Evolutionary conservation across 768 basidiomycete genomes (phyloP), one percentile per base, ranked within the genome.

Genomic region (Asterophora lycoperdoides): DNA sequence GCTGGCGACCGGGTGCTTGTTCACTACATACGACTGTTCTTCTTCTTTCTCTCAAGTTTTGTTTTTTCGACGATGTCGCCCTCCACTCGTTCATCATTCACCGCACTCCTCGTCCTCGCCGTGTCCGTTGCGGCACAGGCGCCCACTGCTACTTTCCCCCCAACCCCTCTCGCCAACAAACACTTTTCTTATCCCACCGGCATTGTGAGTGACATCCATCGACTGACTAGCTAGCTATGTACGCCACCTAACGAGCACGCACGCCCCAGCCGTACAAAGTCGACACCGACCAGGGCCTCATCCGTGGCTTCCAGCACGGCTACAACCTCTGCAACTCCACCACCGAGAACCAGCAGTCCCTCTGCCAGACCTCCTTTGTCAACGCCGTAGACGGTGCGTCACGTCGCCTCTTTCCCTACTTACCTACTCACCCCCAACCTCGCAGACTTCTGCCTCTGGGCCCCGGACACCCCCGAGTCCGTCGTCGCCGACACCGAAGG

Each of bases 391-490:
- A 76, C 39, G 81, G 78, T 82, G 33, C 33, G 69, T 60, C 10
- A 2, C 4, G 39, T 14, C 30, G 14, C 46, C 0, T 4, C 15
- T 38, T 15, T 7, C 28, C n/a, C n/a, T n/a, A 18, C 19, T 15
- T n/a, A 1, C 15, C 36, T 17, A 19, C n/a, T 29, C 10, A 41
- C 36, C 17, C n/a, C n/a, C n/a, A n/a, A n/a, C n/a, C n/a, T n/a
- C n/a, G 13, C 8, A 87, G 86, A 88, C 58, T 87, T 84, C 64
- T 88, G 86, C 54, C 56, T 87, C 0, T 87, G 82, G 80, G 81
- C 72, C 26, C 77, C 83, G 0, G 55, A 71, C 1, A 64, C 66
- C n/a, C 68, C 76, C 3, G 70, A 79, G 61, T 70, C 75, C 11
- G 64, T 68, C 14, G 81, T 92, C 37, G 83, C 75, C 29, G 74